Base-by-base conservation (phyloP, 108 stramenopile species). In the Nitzschia sp. region DNA sequence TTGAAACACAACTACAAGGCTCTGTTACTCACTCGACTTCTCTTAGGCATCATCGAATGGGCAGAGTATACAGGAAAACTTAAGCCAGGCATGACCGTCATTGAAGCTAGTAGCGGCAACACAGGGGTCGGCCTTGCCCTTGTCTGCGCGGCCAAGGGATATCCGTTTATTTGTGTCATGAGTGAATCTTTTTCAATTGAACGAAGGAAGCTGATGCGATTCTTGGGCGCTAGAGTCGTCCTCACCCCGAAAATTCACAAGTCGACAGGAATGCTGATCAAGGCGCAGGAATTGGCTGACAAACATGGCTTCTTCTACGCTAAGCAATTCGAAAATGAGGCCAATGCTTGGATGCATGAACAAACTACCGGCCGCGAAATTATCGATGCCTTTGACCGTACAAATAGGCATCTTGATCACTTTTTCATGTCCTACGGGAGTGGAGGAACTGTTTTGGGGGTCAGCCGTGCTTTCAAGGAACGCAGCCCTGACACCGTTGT, bases 291-390 rank as follows among this genome's bases (percentile, higher is more conserved):
- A 46, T 50, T 77, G 22, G 74, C 67, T 43, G 79, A 70, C n/a
- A 73, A 83, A 65, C 81, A 87, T 54, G 89, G 84, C 8, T 86
- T 78, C 72, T 90, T 84, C 72, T 70, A 72, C 43, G 67, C 71
- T n/a, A 77, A 87, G 67, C 89, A 90, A 57, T 91, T 91, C 44
- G 86, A 91, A 63, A 91, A 81, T 15, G 85, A 86, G 55, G 86
- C 85, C 25, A 91, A 91, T 75, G 79, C 77, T 77, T 78, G 80
- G 67, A 71, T 91, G 43, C 89, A 91, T 65, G 77, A 83, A 58
- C 71, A 74, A 21, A 88, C 89, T 6, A 91, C 89, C 19, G 89
- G 89, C 10, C 86, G 85, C 11, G 89, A 91, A 62, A 84, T 90
- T 26, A 54, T 83, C 51, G 67, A 85, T 41, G 89, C 70, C 15